A percentile compares a stretch with the other conserved stretches of the same genome.
Conservation (phyloP, 768 basidiomycete genomes). For the Pulveroboletus sp. region DNA sequence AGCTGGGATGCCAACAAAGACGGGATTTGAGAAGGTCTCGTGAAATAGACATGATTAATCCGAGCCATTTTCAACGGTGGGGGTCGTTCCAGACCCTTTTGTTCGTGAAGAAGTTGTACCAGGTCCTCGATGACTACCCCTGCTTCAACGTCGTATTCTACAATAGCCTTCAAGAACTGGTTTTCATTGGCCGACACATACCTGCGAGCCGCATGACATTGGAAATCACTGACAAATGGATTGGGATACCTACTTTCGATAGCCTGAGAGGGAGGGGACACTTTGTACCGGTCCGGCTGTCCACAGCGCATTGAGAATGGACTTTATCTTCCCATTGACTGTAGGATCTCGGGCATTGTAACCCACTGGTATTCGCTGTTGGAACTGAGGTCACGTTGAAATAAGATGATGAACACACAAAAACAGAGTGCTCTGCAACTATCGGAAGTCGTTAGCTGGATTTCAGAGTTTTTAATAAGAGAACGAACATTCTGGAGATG, state of each 20-base stretch:
- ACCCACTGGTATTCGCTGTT: constrained; percentile 7
- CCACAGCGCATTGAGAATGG: constrained; percentile 11
- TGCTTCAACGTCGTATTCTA: constrained; percentile 9
- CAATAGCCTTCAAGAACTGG: constrained; percentile 13
- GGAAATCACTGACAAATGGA: background rate
- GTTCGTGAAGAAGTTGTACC: constrained; percentile 23
- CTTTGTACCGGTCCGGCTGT: background rate
- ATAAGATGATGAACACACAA: constrained; percentile 33
- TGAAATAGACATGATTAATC: constrained; percentile 33
- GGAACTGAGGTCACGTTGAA: background rate
- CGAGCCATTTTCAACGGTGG: constrained; percentile 4
- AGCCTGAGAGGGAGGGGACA: constrained; percentile 4
- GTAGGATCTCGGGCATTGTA: constrained; percentile 24
- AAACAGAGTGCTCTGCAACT: constrained; percentile 50
- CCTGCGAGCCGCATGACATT: background rate
- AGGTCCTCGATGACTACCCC: constrained; percentile 18
- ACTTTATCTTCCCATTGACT: constrained; percentile 3
- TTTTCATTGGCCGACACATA: background rate
- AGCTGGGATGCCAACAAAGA: constrained; percentile 21
- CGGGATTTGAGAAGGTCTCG: constrained; percentile 29
- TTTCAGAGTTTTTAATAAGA: background rate
- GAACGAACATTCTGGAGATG: constrained; percentile 46
- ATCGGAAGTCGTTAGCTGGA: background rate
- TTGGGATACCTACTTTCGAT: constrained; percentile 1
- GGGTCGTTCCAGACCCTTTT: background rate